Percentiles rank a stretch among this genome's conserved stretches.
Conservation (phyloP, 257 asterid species). For the Echium plantagineum region DNA sequence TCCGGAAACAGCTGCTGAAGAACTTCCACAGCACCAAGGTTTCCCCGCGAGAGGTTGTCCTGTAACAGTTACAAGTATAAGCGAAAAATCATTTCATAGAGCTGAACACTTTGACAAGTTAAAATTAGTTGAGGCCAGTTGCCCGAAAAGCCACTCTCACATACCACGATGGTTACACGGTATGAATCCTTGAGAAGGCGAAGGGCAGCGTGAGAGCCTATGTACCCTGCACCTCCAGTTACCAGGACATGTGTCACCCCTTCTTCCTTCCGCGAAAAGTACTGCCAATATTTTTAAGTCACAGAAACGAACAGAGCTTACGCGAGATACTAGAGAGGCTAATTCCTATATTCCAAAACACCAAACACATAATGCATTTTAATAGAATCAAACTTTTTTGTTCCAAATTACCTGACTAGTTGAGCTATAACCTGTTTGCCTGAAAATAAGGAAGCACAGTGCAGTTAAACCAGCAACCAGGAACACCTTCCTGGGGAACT, state of each 20-base stretch:
- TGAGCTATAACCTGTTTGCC: slow-evolving; percentile 21
- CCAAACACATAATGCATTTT: neutral
- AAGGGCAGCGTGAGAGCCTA: slow-evolving; percentile 86
- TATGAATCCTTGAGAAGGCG: slow-evolving; percentile 72
- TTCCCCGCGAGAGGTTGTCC: slow-evolving; percentile 94
- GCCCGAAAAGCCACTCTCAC: slow-evolving; percentile 35
- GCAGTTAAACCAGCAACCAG: slow-evolving; percentile 47
- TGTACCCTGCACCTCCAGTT: slow-evolving; percentile 95
- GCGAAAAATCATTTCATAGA: neutral
- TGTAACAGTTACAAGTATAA: slow-evolving; percentile 12
- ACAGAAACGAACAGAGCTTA: neutral
- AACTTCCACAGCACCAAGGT: slow-evolving; percentile 64
- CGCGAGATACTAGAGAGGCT: neutral
- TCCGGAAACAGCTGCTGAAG: slow-evolving; percentile 73
- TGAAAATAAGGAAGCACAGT: slow-evolving; percentile 33
- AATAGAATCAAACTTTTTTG: neutral
- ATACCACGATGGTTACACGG: slow-evolving; percentile 82
- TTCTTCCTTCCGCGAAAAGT: slow-evolving; percentile 49
- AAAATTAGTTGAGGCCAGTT: neutral
- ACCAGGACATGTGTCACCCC: slow-evolving; percentile 86
- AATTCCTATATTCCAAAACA: neutral
- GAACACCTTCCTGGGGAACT: slow-evolving; percentile 33
- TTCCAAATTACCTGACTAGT: slow-evolving; percentile 41
- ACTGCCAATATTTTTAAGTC: slow-evolving; percentile 27
- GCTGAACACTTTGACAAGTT: slow-evolving; percentile 2